A percentile compares a stretch with the other conserved stretches of the same genome.
Evolutionary conservation across 495 filamentous ascomycete genomes (phyloP).

Genomic region (Lasiosphaeria miniovina): DNA sequence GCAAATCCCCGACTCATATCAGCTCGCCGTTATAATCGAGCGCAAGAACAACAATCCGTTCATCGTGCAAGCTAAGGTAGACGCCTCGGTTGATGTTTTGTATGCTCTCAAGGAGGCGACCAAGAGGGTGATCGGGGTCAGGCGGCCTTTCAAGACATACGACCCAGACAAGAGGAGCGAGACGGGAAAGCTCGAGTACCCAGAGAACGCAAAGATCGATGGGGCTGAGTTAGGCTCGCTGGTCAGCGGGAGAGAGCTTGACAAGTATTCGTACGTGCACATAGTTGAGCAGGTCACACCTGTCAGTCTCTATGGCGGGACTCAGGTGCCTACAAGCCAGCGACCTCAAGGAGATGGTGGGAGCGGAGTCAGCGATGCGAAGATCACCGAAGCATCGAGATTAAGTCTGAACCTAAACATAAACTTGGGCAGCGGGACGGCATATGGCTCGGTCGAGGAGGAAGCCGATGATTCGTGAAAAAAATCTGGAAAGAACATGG

Average conservation of each 20-base stretch:
- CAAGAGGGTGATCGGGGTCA: constrained; percentile 5
- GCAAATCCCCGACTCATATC: constrained; percentile 6
- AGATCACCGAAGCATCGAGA: too few relatives aligned
- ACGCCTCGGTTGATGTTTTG: constrained; percentile 5
- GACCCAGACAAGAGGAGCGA: background rate
- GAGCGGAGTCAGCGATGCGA: too few relatives aligned
- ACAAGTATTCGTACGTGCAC: constrained; percentile 8
- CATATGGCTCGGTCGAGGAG: too few relatives aligned
- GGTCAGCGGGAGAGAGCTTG: constrained; percentile 8
- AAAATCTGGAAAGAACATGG: too few relatives aligned
- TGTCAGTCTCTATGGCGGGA: constrained; percentile 5
- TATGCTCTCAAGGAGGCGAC: background rate
- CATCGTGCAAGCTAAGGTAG: constrained; percentile 5
- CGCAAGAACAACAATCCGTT: constrained; percentile 7
- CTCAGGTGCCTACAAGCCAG: background rate
- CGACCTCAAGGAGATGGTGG: too few relatives aligned
- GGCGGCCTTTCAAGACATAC: constrained; percentile 7
- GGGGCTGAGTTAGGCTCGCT: background rate
- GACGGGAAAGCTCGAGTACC: constrained; percentile 8
- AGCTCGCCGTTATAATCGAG: constrained; percentile 8
- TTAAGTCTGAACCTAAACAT: too few relatives aligned
- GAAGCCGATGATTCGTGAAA: too few relatives aligned
- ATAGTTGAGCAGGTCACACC: constrained; percentile 7
- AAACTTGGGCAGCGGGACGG: too few relatives aligned
- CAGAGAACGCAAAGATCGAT: constrained; percentile 1